Percentiles rank a stretch among this genome's conserved stretches.
These are phyloP conservation scores for Westerdykella ornata DNA, from an alignment of 2,329 filamentous ascomycete genomes.

Conservation along the genomic window DNA sequence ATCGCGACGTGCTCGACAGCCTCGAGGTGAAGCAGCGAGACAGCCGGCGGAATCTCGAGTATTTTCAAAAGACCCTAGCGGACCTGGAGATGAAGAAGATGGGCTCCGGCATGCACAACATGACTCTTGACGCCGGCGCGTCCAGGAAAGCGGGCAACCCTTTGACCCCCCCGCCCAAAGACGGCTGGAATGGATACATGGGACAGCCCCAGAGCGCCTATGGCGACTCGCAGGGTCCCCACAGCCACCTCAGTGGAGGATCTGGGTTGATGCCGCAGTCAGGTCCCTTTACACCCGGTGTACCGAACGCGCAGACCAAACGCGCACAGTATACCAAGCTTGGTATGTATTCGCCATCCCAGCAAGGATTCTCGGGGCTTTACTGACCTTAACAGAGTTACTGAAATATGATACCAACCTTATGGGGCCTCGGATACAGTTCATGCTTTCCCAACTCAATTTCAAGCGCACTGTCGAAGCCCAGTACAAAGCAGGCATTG, in stretches of 20 bases:
- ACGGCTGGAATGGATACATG: slow-evolving; percentile 49
- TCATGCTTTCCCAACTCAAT: slow-evolving; percentile 97
- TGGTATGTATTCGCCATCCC: slow-evolving; percentile 56
- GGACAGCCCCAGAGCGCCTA: slow-evolving; percentile 57
- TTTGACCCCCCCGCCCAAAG: slow-evolving; percentile 63
- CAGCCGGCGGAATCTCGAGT: slow-evolving; percentile 85
- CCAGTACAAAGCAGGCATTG: slow-evolving; percentile 96
- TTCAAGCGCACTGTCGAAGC: slow-evolving; percentile 99
- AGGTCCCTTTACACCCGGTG: slow-evolving; percentile 46
- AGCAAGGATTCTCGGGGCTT: slow-evolving; percentile 2
- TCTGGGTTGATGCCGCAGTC: slow-evolving; percentile 63
- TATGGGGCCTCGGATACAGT: slow-evolving; percentile 92
- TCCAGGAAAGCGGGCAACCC: slow-evolving; percentile 34
- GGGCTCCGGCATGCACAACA: slow-evolving; percentile 58
- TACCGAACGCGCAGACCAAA: slow-evolving; percentile 65
- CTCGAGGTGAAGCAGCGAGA: slow-evolving; percentile 93
- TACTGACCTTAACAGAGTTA: slow-evolving; percentile 57
- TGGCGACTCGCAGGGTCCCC: slow-evolving; percentile 50
- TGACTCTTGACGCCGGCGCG: slow-evolving; percentile 52
- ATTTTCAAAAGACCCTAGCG: slow-evolving; percentile 85
- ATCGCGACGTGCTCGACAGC: slow-evolving; percentile 80
- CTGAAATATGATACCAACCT: slow-evolving; percentile 98
- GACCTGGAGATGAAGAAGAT: slow-evolving; percentile 80
- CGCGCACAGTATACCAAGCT: slow-evolving; percentile 93
- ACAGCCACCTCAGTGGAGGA: slow-evolving; percentile 57